Conservation (phyloP, 2,329 filamentous ascomycete species). For the Ilyonectria sp. region DNA sequence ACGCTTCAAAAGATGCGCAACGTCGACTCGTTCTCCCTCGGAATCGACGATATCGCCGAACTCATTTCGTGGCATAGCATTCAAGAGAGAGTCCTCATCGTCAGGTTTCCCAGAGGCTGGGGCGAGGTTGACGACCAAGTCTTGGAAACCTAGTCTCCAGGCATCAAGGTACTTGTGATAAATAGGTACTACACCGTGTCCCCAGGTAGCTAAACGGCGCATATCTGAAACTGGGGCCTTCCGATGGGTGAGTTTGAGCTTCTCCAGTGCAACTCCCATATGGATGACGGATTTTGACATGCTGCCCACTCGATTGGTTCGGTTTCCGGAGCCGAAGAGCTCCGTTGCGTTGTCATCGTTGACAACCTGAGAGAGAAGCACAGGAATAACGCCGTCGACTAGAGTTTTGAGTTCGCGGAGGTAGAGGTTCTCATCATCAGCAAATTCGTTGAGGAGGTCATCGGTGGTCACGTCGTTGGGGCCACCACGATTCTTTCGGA, state of each 20-base stretch:
- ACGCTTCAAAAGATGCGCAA: conserved; percentile 91
- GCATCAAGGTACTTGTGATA: conserved; percentile 89
- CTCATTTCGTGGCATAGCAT: conserved; percentile 73
- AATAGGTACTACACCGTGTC: conserved; percentile 80
- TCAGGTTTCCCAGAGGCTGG: conserved; percentile 70
- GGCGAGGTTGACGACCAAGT: conserved; percentile 93
- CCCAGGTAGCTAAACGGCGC: conserved; percentile 84
- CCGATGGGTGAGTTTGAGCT: conserved; percentile 84
- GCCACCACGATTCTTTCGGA: conserved; percentile 80
- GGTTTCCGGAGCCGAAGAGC: conserved; percentile 74
- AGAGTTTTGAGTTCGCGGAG: conserved; percentile 92
- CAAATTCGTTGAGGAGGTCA: conserved; percentile 85
- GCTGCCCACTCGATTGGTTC: conserved; percentile 67
- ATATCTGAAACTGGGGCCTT: conserved; percentile 83
- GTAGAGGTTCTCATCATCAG: conserved; percentile 89
- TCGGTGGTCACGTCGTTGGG: conserved; percentile 78
- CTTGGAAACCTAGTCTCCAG: conserved; percentile 95
- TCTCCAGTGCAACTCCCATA: conserved; percentile 93
- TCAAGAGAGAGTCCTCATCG: conserved; percentile 72
- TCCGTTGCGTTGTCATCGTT: conserved; percentile 77
- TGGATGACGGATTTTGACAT: conserved; percentile 91
- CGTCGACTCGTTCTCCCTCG: conserved; percentile 91
- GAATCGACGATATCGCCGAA: conserved; percentile 78
- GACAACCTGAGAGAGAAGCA: conserved; percentile 88
- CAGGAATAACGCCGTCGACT: conserved; percentile 95